Evolutionary conservation across 768 basidiomycete genomes (phyloP).

Genomic region (Mycena capillaripes): DNA sequence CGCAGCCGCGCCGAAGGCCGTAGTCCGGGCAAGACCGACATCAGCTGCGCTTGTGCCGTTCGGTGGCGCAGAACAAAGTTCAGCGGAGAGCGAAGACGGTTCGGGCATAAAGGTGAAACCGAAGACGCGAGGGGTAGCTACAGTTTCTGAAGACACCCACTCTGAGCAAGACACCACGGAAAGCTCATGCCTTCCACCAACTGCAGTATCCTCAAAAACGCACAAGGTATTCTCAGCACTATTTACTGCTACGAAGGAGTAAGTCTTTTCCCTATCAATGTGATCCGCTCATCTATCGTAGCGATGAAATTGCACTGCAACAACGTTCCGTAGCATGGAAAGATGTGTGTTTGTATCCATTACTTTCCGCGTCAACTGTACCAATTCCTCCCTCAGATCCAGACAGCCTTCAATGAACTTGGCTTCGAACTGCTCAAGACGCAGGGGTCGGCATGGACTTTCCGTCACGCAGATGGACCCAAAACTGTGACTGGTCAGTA

Average conservation of each 20-base stretch:
- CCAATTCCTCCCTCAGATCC: not conserved
- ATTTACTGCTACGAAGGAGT: constrained; percentile 10
- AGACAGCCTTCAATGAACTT: constrained; percentile 1
- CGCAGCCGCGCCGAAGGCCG: not conserved
- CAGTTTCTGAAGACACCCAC: not conserved
- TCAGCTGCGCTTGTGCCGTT: constrained; percentile 1
- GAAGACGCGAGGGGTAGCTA: constrained; percentile 5
- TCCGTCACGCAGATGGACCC: constrained; percentile 8
- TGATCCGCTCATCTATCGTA: not conserved
- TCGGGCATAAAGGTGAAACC: not conserved
- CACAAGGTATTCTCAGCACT: constrained; percentile 14
- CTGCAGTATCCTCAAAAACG: not conserved
- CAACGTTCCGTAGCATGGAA: constrained; percentile 22
- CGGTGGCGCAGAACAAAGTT: constrained; percentile 11
- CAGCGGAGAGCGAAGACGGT: not conserved
- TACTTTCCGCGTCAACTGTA: not conserved
- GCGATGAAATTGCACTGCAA: constrained; percentile 10
- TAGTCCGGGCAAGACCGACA: not conserved
- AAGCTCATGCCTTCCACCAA: not conserved
- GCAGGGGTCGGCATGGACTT: constrained; percentile 25
- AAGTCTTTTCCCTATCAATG: not conserved
- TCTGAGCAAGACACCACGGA: not conserved
- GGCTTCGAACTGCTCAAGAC: constrained; percentile 5
- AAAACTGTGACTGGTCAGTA: constrained; percentile 9
- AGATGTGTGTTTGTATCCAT: not conserved